Base-by-base conservation (phyloP, 257 asterid genomes). In the Solanum etuberosum region DNA sequence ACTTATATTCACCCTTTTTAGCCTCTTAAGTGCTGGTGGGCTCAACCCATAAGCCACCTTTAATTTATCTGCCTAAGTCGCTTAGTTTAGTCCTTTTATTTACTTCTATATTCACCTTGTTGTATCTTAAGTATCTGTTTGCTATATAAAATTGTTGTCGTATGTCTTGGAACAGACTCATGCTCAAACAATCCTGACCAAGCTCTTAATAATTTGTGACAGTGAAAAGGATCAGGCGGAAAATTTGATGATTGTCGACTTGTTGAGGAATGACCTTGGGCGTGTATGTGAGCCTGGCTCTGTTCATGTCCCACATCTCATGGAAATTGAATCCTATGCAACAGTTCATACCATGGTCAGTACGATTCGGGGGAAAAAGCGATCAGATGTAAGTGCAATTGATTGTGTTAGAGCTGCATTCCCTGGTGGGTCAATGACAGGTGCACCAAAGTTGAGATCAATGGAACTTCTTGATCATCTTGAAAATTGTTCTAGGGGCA, bases 181-280 rank as follows among this genome's bases (percentile, higher is more conserved):
- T 78, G 42, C 42, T 42, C 48, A 48, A 76, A 31, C 25, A 27
- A 46, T 80, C 42, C 67, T 46, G 42, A 80, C 68, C 42, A 84
- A 84, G 34, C 54, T 70, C 65, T 65, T 43, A 8, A 57, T 37
- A 54, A 37, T 16, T 85, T 83, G 54, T 78, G 34, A 83, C 94
- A 97, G 99, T 88, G 99, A 97, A 90, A 97, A 97, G 91, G 99
- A 97, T 87, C 99, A 97, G 90, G 99, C 99, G 27, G 99, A 97
- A 86, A 97, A 97, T 88, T 84, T 97, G 91, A 97, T 97, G 99
- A 97, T 97, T 51, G 99, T 97, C 6, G 99, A 97, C 88, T 98
- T 97, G 67, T 89, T 97, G 67, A 93, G 99, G 90, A 97, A 97
- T 63, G 99, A 97, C 91, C 92, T 97, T 48, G 99, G 99, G 15